A percentile compares a stretch with the other conserved stretches of the same genome.
Conservation (phyloP, 192 early-diverging fungal genomes). For the Obelidium mucronatum region DNA sequence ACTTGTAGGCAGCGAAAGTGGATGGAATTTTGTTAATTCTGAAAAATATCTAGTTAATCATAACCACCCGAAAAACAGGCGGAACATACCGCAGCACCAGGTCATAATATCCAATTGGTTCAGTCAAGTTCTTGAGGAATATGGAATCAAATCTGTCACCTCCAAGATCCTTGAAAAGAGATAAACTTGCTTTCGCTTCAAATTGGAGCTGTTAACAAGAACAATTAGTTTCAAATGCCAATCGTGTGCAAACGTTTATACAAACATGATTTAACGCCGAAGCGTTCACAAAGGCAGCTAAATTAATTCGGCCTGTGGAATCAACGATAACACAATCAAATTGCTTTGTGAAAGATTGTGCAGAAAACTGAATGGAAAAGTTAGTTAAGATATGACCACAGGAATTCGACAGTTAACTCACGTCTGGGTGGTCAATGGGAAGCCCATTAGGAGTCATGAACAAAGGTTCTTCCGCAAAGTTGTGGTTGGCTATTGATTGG, state of each 20-base stretch:
- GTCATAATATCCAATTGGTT: slow-evolving; percentile 71
- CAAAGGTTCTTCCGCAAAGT: slow-evolving; percentile 69
- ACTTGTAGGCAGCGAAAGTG: slow-evolving; percentile 37
- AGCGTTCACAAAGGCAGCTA: slow-evolving; percentile 73
- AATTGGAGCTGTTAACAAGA: slow-evolving; percentile 77
- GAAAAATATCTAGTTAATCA: neutral
- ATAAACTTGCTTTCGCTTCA: slow-evolving; percentile 71
- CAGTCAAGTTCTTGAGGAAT: slow-evolving; percentile 78
- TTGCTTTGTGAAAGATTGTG: slow-evolving; percentile 61
- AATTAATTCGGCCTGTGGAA: slow-evolving; percentile 81
- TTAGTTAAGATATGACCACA: neutral
- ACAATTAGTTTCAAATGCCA: neutral
- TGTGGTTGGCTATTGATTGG: slow-evolving; percentile 57
- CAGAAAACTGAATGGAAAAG: slow-evolving; percentile 58
- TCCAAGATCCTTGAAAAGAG: slow-evolving; percentile 67
- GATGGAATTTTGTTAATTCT: slow-evolving; percentile 26
- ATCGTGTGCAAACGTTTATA: neutral
- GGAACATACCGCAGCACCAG: slow-evolving; percentile 64
- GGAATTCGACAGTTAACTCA: slow-evolving; percentile 19
- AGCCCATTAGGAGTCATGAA: slow-evolving; percentile 71
- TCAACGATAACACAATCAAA: slow-evolving; percentile 89
- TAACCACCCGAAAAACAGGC: neutral
- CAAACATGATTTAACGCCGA: slow-evolving; percentile 71
- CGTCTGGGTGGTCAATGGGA: slow-evolving; percentile 61
- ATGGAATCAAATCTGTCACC: slow-evolving; percentile 78